phyloP scores from a whole-genome alignment of 1,139 yeast species.

The Suhomyces panamericanus region DNA sequence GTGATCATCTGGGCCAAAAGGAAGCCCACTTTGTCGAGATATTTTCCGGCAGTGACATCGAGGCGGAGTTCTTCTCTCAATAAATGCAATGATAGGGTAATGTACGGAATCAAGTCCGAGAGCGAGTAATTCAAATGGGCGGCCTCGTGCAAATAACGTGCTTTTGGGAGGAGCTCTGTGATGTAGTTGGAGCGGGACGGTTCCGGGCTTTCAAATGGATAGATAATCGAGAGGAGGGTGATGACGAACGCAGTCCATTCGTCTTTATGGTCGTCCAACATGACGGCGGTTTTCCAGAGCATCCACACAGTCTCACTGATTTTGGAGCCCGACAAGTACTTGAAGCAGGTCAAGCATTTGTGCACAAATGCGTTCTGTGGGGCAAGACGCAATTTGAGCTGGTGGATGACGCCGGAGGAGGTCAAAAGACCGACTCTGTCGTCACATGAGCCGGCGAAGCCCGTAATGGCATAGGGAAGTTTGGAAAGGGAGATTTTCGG shows the following conservation, averaged over 20 bases:
- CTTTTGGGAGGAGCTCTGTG: slow-evolving; percentile 41
- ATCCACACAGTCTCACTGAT: slow-evolving; percentile 59
- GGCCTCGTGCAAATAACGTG: slow-evolving; percentile 31
- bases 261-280: slow-evolving; percentile 39
- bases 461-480: slow-evolving; percentile 18
- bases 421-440: slow-evolving; percentile 30
- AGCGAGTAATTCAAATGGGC: slow-evolving; percentile 39
- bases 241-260: slow-evolving; percentile 68
- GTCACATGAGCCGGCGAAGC: slow-evolving; percentile 32
- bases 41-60: slow-evolving; percentile 45
- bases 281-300: slow-evolving; percentile 61
- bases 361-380: slow-evolving; percentile 49
- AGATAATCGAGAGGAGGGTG: slow-evolving; percentile 49
- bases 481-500: slow-evolving; percentile 33
- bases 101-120: slow-evolving; percentile 55
- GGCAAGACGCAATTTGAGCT: slow-evolving; percentile 39
- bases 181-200: slow-evolving; percentile 31
- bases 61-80: slow-evolving; percentile 73
- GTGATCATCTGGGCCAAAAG: slow-evolving; percentile 61
- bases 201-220: slow-evolving; percentile 38
- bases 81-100: slow-evolving; percentile 71
- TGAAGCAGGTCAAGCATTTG: slow-evolving; percentile 50
- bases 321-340: slow-evolving; percentile 57
- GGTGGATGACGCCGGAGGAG: slow-evolving; percentile 26
- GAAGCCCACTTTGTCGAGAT: slow-evolving; percentile 44